Evolutionary conservation across 768 basidiomycete genomes (phyloP).

Genomic region (Phanerochaete carnosa): DNA sequence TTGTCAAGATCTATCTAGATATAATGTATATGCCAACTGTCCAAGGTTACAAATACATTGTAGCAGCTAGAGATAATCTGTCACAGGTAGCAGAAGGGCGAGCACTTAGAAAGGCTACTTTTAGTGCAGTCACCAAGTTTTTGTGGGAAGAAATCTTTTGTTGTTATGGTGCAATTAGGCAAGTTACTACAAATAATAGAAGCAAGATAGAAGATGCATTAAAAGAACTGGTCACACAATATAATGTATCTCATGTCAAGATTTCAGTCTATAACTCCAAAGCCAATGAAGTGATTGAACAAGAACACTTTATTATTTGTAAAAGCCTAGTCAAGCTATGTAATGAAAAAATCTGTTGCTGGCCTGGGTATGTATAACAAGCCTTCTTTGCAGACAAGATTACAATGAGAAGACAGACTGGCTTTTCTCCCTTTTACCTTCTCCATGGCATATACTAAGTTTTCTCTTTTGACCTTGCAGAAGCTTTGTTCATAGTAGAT

Average conservation of each 20-base stretch:
- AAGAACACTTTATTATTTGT: conserved; percentile 29
- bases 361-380: conserved; percentile 20
- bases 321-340: conserved; percentile 30
- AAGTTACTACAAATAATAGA: conserved; percentile 2
- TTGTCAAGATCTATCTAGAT: conserved; percentile 36
- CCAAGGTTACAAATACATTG: conserved; percentile 29
- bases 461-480: conserved; percentile 29
- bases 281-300: conserved; percentile 35
- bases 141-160: conserved; percentile 3
- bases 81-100: neutral
- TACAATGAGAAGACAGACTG: conserved; percentile 18
- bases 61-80: conserved; percentile 30
- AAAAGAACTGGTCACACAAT: no score
- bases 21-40: conserved; percentile 38
- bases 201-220: neutral
- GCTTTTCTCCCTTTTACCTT: conserved; percentile 14
- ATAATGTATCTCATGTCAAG: no score
- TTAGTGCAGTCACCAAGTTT: neutral
- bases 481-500: conserved; percentile 29
- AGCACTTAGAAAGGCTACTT: neutral
- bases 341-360: conserved; percentile 11
- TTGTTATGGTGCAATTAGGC: neutral
- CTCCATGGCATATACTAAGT: conserved; percentile 26
- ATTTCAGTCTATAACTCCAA: conserved; percentile 27
- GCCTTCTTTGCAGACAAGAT: conserved; percentile 25